These are phyloP conservation scores for Calonectria pteridis DNA, from an alignment of 2,329 filamentous ascomycete genomes.

Conservation along the genomic window DNA sequence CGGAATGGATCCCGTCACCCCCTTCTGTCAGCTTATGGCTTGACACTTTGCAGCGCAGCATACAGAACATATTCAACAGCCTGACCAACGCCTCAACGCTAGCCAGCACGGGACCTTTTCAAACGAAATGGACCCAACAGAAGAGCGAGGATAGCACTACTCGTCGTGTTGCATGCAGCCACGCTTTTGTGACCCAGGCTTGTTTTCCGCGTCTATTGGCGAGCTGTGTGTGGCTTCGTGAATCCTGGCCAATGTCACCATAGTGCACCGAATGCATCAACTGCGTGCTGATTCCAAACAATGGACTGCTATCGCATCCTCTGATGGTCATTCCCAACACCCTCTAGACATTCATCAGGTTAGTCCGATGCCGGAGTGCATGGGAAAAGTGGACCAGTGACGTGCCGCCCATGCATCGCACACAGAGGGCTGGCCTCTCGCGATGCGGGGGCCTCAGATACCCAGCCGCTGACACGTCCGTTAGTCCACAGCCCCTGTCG, in stretches of 20 bases:
- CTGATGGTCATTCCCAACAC: neutral
- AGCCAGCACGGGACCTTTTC: neutral
- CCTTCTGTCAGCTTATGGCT: neutral
- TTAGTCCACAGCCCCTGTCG: neutral
- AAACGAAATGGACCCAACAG: neutral
- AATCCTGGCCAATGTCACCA: neutral
- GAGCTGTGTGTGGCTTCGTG: neutral
- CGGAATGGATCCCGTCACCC: neutral
- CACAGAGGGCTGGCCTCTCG: neutral
- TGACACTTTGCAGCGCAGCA: neutral
- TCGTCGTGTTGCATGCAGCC: neutral
- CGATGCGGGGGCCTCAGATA: slow-evolving; percentile 1
- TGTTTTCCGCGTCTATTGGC: neutral
- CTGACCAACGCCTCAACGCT: neutral
- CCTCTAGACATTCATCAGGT: neutral
- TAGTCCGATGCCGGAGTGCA: slow-evolving; percentile 4
- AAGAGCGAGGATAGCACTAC: neutral
- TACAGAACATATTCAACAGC: neutral
- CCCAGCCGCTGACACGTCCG: neutral
- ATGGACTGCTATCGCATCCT: too few species aligned
- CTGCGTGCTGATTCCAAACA: neutral
- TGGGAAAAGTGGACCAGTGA: neutral
- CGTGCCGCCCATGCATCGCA: neutral
- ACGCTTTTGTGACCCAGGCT: neutral
- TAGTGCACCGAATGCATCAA: neutral